phyloP scores from a whole-genome alignment of 140 eudicot genomes.

The Flaveria floridana region DNA sequence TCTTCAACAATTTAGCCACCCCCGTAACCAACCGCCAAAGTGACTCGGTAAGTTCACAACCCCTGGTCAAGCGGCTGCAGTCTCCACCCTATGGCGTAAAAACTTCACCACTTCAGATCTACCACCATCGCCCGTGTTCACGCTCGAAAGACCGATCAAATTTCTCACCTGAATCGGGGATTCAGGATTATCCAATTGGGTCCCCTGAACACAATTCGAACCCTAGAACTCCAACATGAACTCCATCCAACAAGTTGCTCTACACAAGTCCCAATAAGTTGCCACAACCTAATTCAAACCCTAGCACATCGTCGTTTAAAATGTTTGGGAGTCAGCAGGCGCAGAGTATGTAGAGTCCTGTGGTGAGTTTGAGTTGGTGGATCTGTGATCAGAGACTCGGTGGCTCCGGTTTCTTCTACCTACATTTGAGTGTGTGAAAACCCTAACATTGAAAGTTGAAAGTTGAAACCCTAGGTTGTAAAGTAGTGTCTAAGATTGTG shows the following conservation, averaged over 20 bases:
- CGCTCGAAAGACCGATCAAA: conserved; percentile 92
- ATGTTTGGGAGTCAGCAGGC: conserved; percentile 46
- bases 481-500: too few species aligned
- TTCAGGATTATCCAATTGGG: conserved; percentile 49
- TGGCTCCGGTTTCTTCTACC: conserved; percentile 14
- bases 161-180: conserved; percentile 76
- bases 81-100: conserved; percentile 97
- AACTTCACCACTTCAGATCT: conserved; percentile 86
- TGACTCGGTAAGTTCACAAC: conserved; percentile 65
- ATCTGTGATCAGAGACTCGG: conserved; percentile 35
- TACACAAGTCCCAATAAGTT: conserved; percentile 49
- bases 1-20: conserved; percentile 78
- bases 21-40: conserved; percentile 67
- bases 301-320: conserved; percentile 35
- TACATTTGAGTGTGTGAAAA: conserved; percentile 26
- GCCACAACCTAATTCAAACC: conserved; percentile 18
- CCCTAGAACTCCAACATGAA: conserved; percentile 64
- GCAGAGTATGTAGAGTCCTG: conserved; percentile 52
- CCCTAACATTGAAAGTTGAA: conserved; percentile 26
- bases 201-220: conserved; percentile 70
- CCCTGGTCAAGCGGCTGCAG: conserved; percentile 97
- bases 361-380: conserved; percentile 71
- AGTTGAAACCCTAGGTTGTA: conserved; percentile 31
- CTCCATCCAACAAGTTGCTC: conserved; percentile 42
- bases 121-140: conserved; percentile 86